phyloP scores from a whole-genome alignment of 23 red algal genomes.

The Gracilaria domingensis region DNA sequence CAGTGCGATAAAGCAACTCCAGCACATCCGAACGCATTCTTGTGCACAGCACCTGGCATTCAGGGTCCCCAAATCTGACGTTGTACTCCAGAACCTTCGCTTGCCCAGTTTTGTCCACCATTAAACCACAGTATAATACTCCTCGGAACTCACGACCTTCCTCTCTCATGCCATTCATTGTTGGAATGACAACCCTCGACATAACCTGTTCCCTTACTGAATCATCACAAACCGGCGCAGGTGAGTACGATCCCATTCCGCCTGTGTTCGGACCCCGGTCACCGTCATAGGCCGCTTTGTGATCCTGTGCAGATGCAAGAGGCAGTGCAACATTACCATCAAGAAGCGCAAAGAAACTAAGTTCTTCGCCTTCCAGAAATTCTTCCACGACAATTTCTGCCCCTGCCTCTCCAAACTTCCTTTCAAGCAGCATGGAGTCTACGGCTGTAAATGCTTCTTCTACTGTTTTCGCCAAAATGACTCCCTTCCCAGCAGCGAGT shows the following conservation, averaged over 20 bases:
- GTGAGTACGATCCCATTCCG: constrained; percentile 97
- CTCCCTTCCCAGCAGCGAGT: constrained; percentile 96
- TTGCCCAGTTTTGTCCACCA: constrained; percentile 60
- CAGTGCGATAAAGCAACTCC: constrained; percentile 83
- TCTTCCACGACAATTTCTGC: constrained; percentile 88
- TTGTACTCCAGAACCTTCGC: constrained; percentile 94
- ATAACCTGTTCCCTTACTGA: constrained; percentile 68
- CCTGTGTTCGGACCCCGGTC: constrained; percentile 96
- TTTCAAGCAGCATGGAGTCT: constrained; percentile 71
- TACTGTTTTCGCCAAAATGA: constrained; percentile 77
- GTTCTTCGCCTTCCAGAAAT: constrained; percentile 86
- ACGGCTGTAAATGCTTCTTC: constrained; percentile 76
- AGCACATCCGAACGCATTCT: constrained; percentile 89
- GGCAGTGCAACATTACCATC: constrained; percentile 88
- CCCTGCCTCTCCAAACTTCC: constrained; percentile 85
- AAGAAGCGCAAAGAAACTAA: constrained; percentile 95
- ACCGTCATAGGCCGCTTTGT: constrained; percentile 90
- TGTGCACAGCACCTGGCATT: constrained; percentile 95
- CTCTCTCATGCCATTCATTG: constrained; percentile 85
- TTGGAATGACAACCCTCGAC: constrained; percentile 79
- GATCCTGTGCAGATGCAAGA: constrained; percentile 95
- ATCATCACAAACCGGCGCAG: constrained; percentile 88
- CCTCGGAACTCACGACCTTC: constrained; percentile 89
- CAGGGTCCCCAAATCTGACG: constrained; percentile 97
- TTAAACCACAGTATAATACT: constrained; percentile 92